phyloP scores from a whole-genome alignment of 352 stramenopile genomes.

The Pythium coloratum region DNA sequence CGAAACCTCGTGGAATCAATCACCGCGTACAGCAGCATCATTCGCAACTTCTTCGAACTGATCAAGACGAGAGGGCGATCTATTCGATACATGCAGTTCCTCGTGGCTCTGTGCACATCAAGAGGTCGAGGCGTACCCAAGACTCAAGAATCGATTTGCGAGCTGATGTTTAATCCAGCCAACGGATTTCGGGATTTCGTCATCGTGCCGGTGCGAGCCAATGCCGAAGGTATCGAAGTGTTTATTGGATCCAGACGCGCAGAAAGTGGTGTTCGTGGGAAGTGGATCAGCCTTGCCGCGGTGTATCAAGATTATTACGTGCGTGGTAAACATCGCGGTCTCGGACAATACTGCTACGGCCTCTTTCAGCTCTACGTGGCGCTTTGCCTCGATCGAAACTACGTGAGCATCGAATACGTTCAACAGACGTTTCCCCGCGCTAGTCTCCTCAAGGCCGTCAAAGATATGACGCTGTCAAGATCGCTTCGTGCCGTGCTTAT shows the following conservation, averaged over 20 bases:
- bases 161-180: constrained; percentile 58
- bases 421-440: constrained; percentile 60
- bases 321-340: constrained; percentile 38
- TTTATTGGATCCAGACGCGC: constrained; percentile 3
- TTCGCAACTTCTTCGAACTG: constrained; percentile 71
- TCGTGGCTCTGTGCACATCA: constrained; percentile 67
- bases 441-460: constrained; percentile 45
- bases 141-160: constrained; percentile 73
- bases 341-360: constrained; percentile 73
- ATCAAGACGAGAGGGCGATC: constrained; percentile 68
- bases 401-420: constrained; percentile 73
- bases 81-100: constrained; percentile 75
- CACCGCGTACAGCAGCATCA: constrained; percentile 54
- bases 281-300: constrained; percentile 44
- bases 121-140: constrained; percentile 59
- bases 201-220: constrained; percentile 52
- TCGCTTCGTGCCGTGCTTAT: constrained; percentile 68
- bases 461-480: constrained; percentile 45
- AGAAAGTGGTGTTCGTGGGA: constrained; percentile 16
- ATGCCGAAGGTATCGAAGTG: constrained; percentile 52
- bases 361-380: constrained; percentile 71
- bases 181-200: constrained; percentile 60
- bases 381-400: constrained; percentile 73
- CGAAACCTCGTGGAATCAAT: constrained; percentile 76
- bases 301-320: constrained; percentile 74